Conservation (phyloP, 345 rosid species). For the Hibiscus syriacus region DNA sequence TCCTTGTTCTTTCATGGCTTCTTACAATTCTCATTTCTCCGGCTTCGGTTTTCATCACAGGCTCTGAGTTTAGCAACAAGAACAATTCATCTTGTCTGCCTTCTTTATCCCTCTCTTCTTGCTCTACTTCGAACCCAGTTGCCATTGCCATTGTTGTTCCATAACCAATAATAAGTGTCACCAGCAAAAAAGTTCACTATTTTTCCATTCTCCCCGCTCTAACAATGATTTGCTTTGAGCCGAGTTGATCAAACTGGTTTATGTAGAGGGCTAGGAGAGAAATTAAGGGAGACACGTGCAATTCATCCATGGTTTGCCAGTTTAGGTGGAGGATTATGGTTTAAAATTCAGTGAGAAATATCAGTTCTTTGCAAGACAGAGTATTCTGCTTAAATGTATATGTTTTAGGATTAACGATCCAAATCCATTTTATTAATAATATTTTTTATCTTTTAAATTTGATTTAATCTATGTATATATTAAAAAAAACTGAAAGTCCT, state of each 20-base stretch:
- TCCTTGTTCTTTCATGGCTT: constrained; percentile 29
- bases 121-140: constrained; percentile 15
- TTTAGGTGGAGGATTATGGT: constrained; percentile 16
- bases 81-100: constrained; percentile 28
- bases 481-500: too few relatives aligned
- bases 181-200: constrained; percentile 18
- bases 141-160: constrained; percentile 27
- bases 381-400: not conserved
- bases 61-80: constrained; percentile 44
- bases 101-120: not conserved
- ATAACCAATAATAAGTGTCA: constrained; percentile 25
- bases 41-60: constrained; percentile 64
- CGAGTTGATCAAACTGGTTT: constrained; percentile 1
- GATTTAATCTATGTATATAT: too few relatives aligned
- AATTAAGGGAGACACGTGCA: constrained; percentile 15
- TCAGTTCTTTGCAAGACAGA: not conserved
- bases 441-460: too few relatives aligned
- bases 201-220: constrained; percentile 13
- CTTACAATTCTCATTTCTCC: constrained; percentile 59
- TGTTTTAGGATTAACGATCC: not conserved
- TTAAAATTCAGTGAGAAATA: constrained; percentile 6
- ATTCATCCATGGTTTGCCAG: constrained; percentile 22
- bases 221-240: not conserved
- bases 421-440: not conserved
- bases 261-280: constrained; percentile 13